Base-by-base conservation (phyloP, 1,284 basidiomycete species). In the Fistulinella cinereoalba region DNA sequence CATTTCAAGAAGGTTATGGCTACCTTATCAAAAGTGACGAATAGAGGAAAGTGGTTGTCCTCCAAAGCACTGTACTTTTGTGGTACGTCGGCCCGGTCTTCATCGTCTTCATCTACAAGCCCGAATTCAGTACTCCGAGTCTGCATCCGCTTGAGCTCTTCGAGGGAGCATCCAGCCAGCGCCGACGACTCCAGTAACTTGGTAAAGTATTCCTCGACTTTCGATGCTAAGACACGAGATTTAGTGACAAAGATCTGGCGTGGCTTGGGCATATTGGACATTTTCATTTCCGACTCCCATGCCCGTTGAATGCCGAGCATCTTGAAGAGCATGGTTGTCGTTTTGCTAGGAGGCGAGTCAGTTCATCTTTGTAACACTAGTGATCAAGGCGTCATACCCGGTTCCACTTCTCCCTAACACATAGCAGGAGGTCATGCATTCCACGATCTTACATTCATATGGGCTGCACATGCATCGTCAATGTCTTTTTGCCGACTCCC, bases 191-290 rank as follows among this genome's bases (percentile, higher is more conserved):
- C 65, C 4, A 74, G 58, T 3, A 85, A 63, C 55, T 79, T 81
- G 9, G 52, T 47, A 54, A 80, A 89, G 53, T 83, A 84, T 48
- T 83, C 80, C 54, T 81, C 72, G 16, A 88, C 85, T 49, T 83
- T 84, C 29, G 67, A 70, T 0, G 83, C 83, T 6, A 88, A 71
- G 8, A 84, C 71, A 19, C 72, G 70, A 3, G 84, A 87, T 58
- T 85, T 80, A 0, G 86, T 88, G 1, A 89, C 79, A 53, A 88
- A 88, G 3, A 88, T 65, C 56, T 88, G 86, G 16, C 83, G 75
- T 1, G 80, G 78, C 46, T 71, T 72, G 7, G 62, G 56, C 24
- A 70, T 56, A 6, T 55, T 55, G 3, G 44, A 39, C 25, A 23
- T 4, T 15, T 62, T 61, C 24, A 68, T 50, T 34, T 74, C 66